Evolutionary conservation across 257 asterid species (phyloP).

Genomic region (Solanum arcanum): DNA sequence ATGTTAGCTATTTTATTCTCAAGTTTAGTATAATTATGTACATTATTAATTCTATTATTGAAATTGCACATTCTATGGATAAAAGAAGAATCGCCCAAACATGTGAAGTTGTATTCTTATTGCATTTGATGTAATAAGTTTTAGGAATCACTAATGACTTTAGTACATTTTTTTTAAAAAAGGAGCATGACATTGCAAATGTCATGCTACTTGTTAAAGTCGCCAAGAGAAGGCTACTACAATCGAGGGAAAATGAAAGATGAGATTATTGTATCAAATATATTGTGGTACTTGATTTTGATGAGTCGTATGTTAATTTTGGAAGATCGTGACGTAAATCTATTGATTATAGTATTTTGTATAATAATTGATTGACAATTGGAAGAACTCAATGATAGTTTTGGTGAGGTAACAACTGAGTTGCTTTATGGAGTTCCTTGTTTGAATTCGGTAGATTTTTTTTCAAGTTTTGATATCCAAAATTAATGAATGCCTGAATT

Average conservation of each 20-base stretch:
- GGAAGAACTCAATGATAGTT: background rate
- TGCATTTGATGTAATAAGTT: background rate
- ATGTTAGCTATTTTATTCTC: too few species aligned
- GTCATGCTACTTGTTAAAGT: background rate
- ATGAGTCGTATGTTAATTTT: background rate
- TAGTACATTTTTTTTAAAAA: background rate
- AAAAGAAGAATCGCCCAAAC: background rate
- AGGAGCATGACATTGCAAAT: too few species aligned
- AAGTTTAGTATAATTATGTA: too few species aligned
- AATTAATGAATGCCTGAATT: background rate
- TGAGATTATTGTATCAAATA: background rate
- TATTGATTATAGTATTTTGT: too few species aligned
- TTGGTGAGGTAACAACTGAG: background rate
- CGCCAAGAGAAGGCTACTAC: background rate
- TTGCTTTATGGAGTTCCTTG: background rate
- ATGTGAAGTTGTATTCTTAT: background rate
- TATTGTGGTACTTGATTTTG: background rate
- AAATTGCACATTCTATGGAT: background rate
- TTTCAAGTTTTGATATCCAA: too few species aligned
- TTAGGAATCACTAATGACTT: background rate
- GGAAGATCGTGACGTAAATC: background rate
- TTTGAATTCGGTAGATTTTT: background rate
- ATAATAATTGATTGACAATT: background rate
- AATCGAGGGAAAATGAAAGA: background rate
- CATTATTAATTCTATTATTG: background rate